phyloP scores from a whole-genome alignment of 768 basidiomycete genomes.

The Suillus cothurnatus region DNA sequence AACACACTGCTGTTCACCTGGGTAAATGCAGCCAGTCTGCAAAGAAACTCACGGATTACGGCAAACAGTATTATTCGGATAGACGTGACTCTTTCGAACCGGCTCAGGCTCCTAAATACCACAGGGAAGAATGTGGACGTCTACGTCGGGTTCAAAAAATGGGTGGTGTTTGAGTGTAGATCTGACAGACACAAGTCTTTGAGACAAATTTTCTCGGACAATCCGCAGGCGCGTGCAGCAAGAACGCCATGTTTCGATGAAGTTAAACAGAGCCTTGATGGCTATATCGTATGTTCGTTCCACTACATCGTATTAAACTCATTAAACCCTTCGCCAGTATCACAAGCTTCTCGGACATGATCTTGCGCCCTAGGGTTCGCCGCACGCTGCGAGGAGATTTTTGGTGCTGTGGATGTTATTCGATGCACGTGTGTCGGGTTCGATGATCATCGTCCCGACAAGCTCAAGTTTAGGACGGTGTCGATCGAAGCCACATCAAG shows the following conservation, averaged over 20 bases:
- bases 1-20: neutral
- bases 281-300: conserved; percentile 81
- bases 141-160: neutral
- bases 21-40: neutral
- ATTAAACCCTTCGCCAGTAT: conserved; percentile 55
- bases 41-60: neutral
- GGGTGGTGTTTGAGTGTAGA: neutral
- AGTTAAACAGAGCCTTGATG: conserved; percentile 92
- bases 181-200: neutral
- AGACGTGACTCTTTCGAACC: neutral
- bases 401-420: conserved; percentile 93
- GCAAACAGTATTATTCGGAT: neutral
- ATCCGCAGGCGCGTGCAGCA: neutral
- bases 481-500: conserved; percentile 45
- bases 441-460: conserved; percentile 93
- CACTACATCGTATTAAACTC: conserved; percentile 5
- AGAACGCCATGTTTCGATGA: neutral
- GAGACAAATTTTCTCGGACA: neutral
- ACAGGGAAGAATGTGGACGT: neutral
- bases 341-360: conserved; percentile 98
- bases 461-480: conserved; percentile 97
- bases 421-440: conserved; percentile 98
- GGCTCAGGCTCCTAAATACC: neutral
- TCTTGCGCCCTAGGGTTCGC: conserved; percentile 86
- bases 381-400: conserved; percentile 95